These are phyloP conservation scores for Cyathus striatus DNA, from an alignment of 768 basidiomycete genomes.

Conservation along the genomic window DNA sequence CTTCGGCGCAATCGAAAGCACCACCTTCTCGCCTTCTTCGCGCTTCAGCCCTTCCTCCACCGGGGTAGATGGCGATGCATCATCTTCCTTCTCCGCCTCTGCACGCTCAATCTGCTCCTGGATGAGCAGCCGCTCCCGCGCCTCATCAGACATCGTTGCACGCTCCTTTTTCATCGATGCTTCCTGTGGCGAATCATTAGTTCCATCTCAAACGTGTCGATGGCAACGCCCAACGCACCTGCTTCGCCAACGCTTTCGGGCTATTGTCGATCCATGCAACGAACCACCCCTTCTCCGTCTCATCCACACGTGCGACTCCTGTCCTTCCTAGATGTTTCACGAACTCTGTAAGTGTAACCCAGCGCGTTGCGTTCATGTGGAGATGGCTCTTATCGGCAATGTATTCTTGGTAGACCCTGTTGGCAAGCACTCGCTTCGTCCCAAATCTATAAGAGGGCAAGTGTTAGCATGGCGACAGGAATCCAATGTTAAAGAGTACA, in stretches of 20 bases:
- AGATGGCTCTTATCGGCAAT: constrained; percentile 91
- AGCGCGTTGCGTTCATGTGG: constrained; percentile 98
- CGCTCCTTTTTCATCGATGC: constrained; percentile 90
- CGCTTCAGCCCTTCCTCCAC: constrained; percentile 63
- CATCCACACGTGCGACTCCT: constrained; percentile 89
- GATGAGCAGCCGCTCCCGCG: constrained; percentile 85
- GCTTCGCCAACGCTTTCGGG: constrained; percentile 89
- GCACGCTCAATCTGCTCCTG: constrained; percentile 94
- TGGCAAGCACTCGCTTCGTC: constrained; percentile 92
- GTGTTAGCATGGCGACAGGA: background rate
- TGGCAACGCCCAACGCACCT: constrained; percentile 37
- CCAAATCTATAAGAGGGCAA: constrained; percentile 53
- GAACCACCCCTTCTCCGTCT: constrained; percentile 99
- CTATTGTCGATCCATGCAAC: constrained; percentile 96
- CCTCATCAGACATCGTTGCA: constrained; percentile 88
- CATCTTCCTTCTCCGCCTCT: constrained; percentile 37
- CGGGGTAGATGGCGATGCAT: constrained; percentile 30
- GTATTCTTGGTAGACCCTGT: constrained; percentile 96
- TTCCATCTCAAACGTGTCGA: background rate
- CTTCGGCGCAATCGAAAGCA: constrained; percentile 67
- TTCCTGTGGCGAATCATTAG: constrained; percentile 37
- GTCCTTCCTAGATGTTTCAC: constrained; percentile 81
- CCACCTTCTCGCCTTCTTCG: constrained; percentile 73
- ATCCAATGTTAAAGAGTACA: constrained; percentile 13
- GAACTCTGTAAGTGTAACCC: constrained; percentile 98